A percentile compares a stretch with the other conserved stretches of the same genome.
phyloP scores from a whole-genome alignment of 139 green algal species.

The Chlorella sp. region DNA sequence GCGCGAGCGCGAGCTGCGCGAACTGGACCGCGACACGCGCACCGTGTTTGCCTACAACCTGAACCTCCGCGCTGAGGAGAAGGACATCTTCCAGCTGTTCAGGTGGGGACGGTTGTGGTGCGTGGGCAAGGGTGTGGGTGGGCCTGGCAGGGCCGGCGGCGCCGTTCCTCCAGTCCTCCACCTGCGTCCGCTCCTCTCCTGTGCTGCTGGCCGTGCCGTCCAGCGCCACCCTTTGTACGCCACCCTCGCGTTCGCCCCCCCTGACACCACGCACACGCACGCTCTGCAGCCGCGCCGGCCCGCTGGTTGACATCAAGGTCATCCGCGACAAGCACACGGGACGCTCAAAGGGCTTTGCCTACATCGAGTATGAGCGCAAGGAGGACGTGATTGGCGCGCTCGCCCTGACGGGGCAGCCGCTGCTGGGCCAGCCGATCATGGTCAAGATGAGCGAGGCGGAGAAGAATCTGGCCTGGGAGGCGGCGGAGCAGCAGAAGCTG shows the following conservation, averaged over 20 bases:
- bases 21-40: constrained; percentile 83
- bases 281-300: constrained; percentile 58
- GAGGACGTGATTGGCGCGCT: constrained; percentile 84
- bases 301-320: constrained; percentile 88
- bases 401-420: constrained; percentile 76
- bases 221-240: no score
- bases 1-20: constrained; percentile 64
- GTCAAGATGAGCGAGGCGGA: constrained; percentile 94
- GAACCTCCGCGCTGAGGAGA: constrained; percentile 78
- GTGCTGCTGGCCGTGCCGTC: not conserved
- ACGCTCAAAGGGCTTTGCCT: constrained; percentile 93
- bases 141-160: no score
- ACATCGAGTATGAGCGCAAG: constrained; percentile 91
- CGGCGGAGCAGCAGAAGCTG: constrained; percentile 56
- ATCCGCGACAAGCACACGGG: constrained; percentile 92
- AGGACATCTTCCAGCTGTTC: constrained; percentile 91
- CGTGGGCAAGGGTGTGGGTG: no score
- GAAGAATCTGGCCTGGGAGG: constrained; percentile 97
- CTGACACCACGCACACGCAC: no score
- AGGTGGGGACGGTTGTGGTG: not conserved
- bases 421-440: constrained; percentile 88
- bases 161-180: no score
- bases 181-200: not conserved
- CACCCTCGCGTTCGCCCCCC: no score
- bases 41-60: constrained; percentile 93